These are phyloP conservation scores for Amborella trichopoda DNA, from an alignment of 164 flowering plant species.

Conservation along the genomic window DNA sequence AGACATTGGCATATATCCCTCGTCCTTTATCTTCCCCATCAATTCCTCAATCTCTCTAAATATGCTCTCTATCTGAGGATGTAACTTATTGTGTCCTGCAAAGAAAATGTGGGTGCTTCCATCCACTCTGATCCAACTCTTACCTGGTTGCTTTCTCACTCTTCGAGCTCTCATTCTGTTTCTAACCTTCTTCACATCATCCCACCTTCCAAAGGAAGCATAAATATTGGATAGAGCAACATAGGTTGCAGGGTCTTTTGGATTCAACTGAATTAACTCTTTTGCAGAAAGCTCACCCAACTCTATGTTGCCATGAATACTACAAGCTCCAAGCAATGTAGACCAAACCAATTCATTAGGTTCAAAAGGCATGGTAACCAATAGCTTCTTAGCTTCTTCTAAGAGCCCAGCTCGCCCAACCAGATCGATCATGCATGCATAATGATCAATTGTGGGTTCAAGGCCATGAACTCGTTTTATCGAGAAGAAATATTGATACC, in stretches of 20 bases:
- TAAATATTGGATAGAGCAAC: slow-evolving; percentile 19
- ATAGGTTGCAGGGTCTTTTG: slow-evolving; percentile 22
- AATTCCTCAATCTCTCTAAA: slow-evolving; percentile 24
- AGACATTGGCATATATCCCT: slow-evolving; percentile 25
- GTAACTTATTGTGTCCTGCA: slow-evolving; percentile 15
- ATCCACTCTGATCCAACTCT: slow-evolving; percentile 12
- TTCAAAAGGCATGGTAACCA: slow-evolving; percentile 15
- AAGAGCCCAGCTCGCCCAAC: slow-evolving; percentile 14
- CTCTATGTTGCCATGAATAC: too few relatives aligned
- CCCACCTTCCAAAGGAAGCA: slow-evolving; percentile 20
- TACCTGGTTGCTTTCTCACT: slow-evolving; percentile 8
- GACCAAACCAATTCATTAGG: slow-evolving; percentile 20
- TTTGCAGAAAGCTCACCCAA: slow-evolving; percentile 16
- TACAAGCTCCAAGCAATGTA: slow-evolving; percentile 15
- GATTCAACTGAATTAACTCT: slow-evolving; percentile 12
- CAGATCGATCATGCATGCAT: slow-evolving; percentile 18
- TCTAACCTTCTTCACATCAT: slow-evolving; percentile 15
- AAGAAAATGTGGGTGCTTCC: slow-evolving; percentile 13
- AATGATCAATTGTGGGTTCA: slow-evolving; percentile 20
- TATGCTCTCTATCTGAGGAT: slow-evolving; percentile 37
- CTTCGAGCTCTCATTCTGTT: slow-evolving; percentile 14
- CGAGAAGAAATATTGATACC: slow-evolving; percentile 11
- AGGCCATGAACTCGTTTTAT: too few relatives aligned
- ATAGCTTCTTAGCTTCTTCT: slow-evolving; percentile 14
- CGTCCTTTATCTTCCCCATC: slow-evolving; percentile 17